phyloP scores from a whole-genome alignment of 2,329 filamentous ascomycete genomes.

The Monosporascus sp. region DNA sequence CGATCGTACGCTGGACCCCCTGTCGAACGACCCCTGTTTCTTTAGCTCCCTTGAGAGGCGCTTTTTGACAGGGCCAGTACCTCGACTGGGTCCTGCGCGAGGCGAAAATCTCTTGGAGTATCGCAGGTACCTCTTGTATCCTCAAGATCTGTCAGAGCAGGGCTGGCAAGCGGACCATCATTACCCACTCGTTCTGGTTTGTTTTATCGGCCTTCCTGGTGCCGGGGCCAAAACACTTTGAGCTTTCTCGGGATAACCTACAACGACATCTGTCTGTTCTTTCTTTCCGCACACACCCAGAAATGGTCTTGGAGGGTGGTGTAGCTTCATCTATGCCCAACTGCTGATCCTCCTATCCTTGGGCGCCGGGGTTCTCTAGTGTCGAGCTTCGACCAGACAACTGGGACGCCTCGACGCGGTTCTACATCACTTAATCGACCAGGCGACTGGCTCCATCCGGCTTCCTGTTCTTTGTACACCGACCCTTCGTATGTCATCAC shows the following conservation, averaged over 20 bases:
- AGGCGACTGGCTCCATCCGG: background rate
- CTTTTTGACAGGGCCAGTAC: constrained; percentile 3
- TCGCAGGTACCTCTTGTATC: background rate
- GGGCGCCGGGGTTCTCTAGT: constrained; percentile 6
- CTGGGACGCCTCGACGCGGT: constrained; percentile 20
- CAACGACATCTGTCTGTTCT: background rate
- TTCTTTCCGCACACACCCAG: background rate
- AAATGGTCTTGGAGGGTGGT: constrained; percentile 10
- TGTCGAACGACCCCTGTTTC: constrained; percentile 2
- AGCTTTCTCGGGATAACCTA: background rate
- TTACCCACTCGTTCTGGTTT: constrained; percentile 1
- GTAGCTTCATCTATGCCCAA: constrained; percentile 31
- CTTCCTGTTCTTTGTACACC: constrained; percentile 14
- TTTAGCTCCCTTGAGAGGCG: constrained; percentile 5
- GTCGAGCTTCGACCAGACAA: constrained; percentile 21
- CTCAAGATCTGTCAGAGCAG: background rate
- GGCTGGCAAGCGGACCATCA: background rate
- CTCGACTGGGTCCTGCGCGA: background rate
- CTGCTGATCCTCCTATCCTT: constrained; percentile 29
- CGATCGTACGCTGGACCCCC: constrained; percentile 1
- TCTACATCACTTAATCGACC: constrained; percentile 9
- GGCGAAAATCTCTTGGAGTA: constrained; percentile 1
- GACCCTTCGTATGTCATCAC: constrained; percentile 20
- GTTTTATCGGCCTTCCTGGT: background rate
- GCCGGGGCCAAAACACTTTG: background rate